phyloP scores from a whole-genome alignment of 1,284 basidiomycete genomes.

The Ceratobasidium sp. region DNA sequence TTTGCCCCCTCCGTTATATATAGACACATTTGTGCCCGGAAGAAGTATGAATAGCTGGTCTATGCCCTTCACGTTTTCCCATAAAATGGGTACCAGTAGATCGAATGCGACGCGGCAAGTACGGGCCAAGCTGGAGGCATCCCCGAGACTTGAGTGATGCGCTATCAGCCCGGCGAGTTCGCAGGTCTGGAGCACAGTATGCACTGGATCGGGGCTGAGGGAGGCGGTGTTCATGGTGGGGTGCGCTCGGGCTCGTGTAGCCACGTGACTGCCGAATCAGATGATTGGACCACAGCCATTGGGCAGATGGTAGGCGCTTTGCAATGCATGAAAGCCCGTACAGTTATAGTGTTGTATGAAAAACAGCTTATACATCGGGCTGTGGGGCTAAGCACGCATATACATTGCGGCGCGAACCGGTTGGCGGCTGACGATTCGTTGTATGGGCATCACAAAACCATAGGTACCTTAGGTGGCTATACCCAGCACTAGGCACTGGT shows the following conservation, averaged over 20 bases:
- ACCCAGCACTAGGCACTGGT: too few species aligned
- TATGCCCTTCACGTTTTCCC: conserved; percentile 2
- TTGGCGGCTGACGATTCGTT: too few species aligned
- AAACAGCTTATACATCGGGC: too few species aligned
- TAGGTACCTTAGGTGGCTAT: neutral
- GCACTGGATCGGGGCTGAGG: neutral
- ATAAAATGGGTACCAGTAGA: neutral
- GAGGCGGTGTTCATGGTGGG: conserved; percentile 5
- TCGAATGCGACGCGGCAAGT: conserved; percentile 1
- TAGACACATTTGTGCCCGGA: neutral
- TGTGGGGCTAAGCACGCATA: too few species aligned
- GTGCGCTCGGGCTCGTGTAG: neutral
- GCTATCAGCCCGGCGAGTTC: neutral
- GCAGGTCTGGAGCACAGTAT: neutral
- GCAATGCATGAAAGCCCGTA: too few species aligned
- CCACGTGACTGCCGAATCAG: neutral
- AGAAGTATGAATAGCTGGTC: neutral
- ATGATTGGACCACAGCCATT: neutral
- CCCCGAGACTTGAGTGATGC: neutral
- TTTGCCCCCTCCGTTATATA: neutral
- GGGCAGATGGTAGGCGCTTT: neutral
- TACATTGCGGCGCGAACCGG: too few species aligned
- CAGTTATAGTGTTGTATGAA: too few species aligned
- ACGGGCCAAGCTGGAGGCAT: neutral
- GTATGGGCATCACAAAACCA: neutral